Evolutionary conservation across 1,284 basidiomycete genomes (phyloP).

Genomic region (Ustilago hordei): DNA sequence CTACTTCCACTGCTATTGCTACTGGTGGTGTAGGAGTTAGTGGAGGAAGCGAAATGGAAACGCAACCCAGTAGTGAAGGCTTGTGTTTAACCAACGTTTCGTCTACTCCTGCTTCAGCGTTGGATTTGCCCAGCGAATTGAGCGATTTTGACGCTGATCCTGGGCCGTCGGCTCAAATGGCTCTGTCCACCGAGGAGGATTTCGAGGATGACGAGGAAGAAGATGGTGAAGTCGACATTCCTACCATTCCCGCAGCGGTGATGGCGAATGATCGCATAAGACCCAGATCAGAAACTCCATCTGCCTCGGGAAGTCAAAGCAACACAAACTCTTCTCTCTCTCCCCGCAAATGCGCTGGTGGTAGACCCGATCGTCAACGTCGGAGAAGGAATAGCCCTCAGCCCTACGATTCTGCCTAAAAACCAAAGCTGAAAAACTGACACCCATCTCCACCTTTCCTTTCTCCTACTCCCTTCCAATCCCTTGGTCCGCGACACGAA

Average conservation of each 20-base stretch:
- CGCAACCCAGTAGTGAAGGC: neutral
- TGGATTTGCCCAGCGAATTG: constrained; percentile 1
- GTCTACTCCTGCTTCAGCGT: neutral
- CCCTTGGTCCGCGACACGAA: neutral
- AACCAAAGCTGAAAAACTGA: constrained; percentile 1
- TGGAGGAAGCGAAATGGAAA: neutral
- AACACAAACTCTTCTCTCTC: neutral
- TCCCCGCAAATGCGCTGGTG: neutral
- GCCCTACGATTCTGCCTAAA: neutral
- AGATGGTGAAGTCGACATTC: constrained; percentile 1
- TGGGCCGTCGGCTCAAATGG: neutral
- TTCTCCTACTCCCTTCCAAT: neutral
- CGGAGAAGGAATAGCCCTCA: constrained; percentile 13
- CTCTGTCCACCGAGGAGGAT: neutral
- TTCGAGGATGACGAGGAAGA: neutral
- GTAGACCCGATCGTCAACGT: constrained; percentile 19
- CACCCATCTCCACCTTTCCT: neutral
- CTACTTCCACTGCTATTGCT: neutral
- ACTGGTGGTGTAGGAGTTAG: neutral
- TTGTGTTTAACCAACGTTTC: neutral
- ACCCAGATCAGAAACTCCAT: constrained; percentile 28
- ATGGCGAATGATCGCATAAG: constrained; percentile 5
- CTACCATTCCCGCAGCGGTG: neutral
- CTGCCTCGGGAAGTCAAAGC: neutral
- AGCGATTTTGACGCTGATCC: neutral